Evolutionary conservation across 2,329 filamentous ascomycete species (phyloP).

Genomic region (Monilinia polystroma): DNA sequence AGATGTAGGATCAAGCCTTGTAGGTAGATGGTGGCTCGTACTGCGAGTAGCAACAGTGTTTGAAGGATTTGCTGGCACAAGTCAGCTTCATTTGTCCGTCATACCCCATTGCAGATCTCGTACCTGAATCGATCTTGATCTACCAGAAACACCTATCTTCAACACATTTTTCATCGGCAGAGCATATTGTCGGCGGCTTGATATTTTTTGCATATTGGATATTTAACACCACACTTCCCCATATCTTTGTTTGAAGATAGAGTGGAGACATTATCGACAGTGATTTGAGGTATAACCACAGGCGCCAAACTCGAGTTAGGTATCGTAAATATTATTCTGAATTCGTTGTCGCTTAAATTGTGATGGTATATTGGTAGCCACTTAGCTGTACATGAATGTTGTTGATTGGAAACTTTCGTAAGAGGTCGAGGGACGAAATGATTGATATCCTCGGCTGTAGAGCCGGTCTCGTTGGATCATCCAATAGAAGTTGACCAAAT

Average conservation of each 20-base stretch:
- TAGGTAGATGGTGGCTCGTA: background rate
- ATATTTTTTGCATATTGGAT: background rate
- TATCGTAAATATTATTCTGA: background rate
- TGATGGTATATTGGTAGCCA: background rate
- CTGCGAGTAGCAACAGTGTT: background rate
- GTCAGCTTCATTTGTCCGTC: background rate
- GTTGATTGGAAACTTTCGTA: background rate
- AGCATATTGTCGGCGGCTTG: background rate
- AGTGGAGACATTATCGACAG: background rate
- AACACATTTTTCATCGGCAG: too few species aligned
- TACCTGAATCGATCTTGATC: background rate
- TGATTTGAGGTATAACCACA: background rate
- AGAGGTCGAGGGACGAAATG: background rate
- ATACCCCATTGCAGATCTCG: background rate
- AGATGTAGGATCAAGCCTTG: background rate
- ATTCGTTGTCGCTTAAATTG: too few species aligned
- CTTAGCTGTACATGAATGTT: background rate
- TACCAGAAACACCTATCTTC: too few species aligned
- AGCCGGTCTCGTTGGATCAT: background rate
- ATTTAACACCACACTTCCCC: background rate
- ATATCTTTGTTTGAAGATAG: background rate
- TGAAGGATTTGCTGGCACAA: background rate
- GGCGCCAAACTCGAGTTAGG: background rate
- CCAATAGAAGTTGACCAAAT: background rate
- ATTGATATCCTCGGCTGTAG: background rate